Conservation (phyloP, 805 yeast genomes). For the Cyberlindnera americana region DNA sequence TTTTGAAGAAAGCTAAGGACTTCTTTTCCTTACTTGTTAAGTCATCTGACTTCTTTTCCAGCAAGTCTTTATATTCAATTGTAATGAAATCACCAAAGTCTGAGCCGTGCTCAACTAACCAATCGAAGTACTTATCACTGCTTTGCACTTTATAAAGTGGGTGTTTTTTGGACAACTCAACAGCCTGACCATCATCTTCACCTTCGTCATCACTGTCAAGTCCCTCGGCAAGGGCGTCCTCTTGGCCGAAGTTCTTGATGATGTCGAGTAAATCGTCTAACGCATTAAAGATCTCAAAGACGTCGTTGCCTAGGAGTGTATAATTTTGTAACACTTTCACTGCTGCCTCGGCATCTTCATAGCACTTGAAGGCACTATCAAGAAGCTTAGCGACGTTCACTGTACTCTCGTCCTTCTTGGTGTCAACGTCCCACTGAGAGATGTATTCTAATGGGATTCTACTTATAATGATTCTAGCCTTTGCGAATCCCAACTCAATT, state of each 20-base stretch:
- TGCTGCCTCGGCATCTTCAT: conserved; percentile 39
- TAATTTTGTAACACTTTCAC: conserved; percentile 25
- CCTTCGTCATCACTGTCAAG: conserved; percentile 55
- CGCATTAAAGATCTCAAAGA: conserved; percentile 50
- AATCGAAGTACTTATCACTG: conserved; percentile 44
- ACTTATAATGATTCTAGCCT: conserved; percentile 51
- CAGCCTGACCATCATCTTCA: conserved; percentile 38
- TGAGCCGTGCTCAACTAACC: conserved; percentile 37
- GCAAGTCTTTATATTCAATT: conserved; percentile 13
- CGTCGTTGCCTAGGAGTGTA: conserved; percentile 37
- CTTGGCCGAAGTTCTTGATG: conserved; percentile 60
- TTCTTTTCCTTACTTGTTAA: conserved; percentile 18
- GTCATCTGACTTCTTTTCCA: conserved; percentile 11
- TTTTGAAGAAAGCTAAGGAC: conserved; percentile 30
- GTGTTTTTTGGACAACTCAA: conserved; percentile 43
- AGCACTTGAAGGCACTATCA: conserved; percentile 43
- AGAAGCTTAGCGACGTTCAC: conserved; percentile 36
- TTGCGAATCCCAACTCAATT: conserved; percentile 46
- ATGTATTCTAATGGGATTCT: conserved; percentile 58
- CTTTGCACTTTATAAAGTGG: conserved; percentile 46
- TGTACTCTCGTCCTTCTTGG: conserved; percentile 31
- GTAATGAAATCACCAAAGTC: conserved; percentile 22
- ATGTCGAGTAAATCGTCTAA: conserved; percentile 69
- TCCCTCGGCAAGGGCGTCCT: conserved; percentile 48
- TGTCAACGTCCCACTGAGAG: conserved; percentile 44